phyloP scores from a whole-genome alignment of 306 rosid genomes.

The Trichosanthes truncata region DNA sequence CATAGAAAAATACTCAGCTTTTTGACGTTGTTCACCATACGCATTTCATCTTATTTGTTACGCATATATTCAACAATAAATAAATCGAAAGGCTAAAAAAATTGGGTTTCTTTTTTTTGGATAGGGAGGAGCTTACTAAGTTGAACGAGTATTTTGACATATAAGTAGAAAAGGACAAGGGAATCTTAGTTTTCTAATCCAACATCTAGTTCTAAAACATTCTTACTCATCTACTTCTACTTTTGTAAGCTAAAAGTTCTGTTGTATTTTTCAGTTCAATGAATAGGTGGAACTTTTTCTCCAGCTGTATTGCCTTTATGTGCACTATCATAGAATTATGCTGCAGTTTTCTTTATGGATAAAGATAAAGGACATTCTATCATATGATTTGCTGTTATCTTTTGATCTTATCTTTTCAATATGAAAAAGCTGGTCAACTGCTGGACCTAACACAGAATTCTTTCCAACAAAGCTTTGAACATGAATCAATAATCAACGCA shows the following conservation, averaged over 20 bases:
- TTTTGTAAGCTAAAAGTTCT: slow-evolving; percentile 1
- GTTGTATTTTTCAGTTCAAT: not conserved
- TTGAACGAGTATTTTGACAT: not conserved
- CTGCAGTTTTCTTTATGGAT: slow-evolving; percentile 5
- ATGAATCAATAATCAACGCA: not conserved
- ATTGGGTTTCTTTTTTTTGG: not conserved
- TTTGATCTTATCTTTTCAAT: slow-evolving; percentile 9
- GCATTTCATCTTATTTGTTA: not conserved
- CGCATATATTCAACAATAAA: not conserved
- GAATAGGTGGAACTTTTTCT: not conserved
- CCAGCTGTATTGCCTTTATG: not conserved
- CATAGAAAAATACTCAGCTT: not conserved
- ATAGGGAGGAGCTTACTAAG: not conserved
- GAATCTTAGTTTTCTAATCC: not conserved
- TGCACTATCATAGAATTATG: slow-evolving; percentile 3
- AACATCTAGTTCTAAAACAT: not conserved
- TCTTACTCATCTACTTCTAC: not conserved
- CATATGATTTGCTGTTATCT: slow-evolving; percentile 1
- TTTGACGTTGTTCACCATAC: not conserved
- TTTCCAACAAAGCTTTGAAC: not conserved
- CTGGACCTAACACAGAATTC: not conserved
- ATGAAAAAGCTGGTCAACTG: slow-evolving; percentile 2
- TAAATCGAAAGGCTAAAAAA: not conserved
- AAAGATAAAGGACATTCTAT: not conserved
- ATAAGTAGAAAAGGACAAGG: not conserved